Conservation (phyloP, 1,284 basidiomycete genomes). For the Irpex lacteus region DNA sequence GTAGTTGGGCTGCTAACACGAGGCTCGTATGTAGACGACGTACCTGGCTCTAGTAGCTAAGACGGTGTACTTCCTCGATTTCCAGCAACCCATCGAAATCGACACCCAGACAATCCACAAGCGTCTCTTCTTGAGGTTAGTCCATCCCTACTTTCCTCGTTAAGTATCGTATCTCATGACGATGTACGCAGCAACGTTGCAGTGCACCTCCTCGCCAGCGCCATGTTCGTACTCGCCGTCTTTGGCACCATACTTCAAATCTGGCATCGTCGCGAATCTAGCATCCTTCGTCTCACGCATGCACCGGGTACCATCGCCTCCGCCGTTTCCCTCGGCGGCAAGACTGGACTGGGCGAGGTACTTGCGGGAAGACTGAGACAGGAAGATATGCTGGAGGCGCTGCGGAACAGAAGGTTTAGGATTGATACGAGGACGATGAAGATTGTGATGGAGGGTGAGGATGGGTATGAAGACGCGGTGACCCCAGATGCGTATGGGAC, state of each 20-base stretch:
- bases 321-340: conserved; percentile 49
- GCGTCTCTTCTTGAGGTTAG: conserved; percentile 46
- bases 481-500: conserved; percentile 10
- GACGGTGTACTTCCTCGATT: conserved; percentile 45
- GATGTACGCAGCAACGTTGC: conserved; percentile 34
- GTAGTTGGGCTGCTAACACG: no score
- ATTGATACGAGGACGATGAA: conserved; percentile 45
- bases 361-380: conserved; percentile 28
- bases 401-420: conserved; percentile 43
- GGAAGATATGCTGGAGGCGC: conserved; percentile 37
- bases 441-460: conserved; percentile 50
- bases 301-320: conserved; percentile 52
- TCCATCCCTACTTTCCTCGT: background rate
- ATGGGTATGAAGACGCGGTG: conserved; percentile 33
- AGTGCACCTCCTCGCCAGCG: conserved; percentile 41
- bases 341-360: conserved; percentile 43
- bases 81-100: conserved; percentile 32
- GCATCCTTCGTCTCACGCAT: conserved; percentile 40
- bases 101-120: conserved; percentile 41
- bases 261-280: conserved; percentile 41
- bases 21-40: conserved; percentile 29
- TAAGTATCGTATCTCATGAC: background rate
- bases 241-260: conserved; percentile 41
- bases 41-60: conserved; percentile 50
- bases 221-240: conserved; percentile 41